Base-by-base conservation (phyloP, 148 eudicot species). In the Chenopodium quinoa region DNA sequence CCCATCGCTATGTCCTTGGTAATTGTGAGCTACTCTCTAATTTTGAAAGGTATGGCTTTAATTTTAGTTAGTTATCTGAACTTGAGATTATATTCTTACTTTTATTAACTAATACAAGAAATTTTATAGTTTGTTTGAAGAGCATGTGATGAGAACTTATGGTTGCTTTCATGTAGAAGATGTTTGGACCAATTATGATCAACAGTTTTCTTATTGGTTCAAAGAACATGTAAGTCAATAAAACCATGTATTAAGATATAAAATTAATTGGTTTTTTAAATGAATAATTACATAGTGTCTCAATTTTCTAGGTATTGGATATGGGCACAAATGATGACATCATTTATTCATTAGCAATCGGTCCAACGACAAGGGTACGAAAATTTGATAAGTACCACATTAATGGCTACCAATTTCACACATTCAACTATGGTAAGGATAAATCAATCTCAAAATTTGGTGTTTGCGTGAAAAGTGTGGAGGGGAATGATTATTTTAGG, bases 171-270 rank as follows among this genome's bases (percentile, higher is more conserved):
- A 9, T 17, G 0, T 48, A 4, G 7, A 29, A 64, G 80, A 47
- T 14, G 17, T 78, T 23, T 27, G 73, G 80, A 67, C 13, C 29
- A 66, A 78, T 9, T 78, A 64, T 66, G 73, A 29, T 27, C 58
- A 65, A 14, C 17, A 44, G 4, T 47, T 66, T 29, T 12, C 25
- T 17, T 4, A 4, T 23, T 78, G 73, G 73, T 67, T 66, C 25
- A 78, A 65, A 67, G 34, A 47, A 47, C 29, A 66, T 9, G 73
- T 78, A 78, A 66, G 73, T 78, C 22, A n/a, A 29, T n/a, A 19
- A 64, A 7, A 5, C 1, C 22, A 64, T n/a, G 68, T 19, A 20
- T n/a, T 63, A 63, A 63, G 25, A 22, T 5, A 22, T 0, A 20
- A 5, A 22, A 2, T 63, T 5, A 1, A 20, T 63, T 63, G 25